Conservation (phyloP, 2,329 filamentous ascomycete species). For the Trichoderma sp. region DNA sequence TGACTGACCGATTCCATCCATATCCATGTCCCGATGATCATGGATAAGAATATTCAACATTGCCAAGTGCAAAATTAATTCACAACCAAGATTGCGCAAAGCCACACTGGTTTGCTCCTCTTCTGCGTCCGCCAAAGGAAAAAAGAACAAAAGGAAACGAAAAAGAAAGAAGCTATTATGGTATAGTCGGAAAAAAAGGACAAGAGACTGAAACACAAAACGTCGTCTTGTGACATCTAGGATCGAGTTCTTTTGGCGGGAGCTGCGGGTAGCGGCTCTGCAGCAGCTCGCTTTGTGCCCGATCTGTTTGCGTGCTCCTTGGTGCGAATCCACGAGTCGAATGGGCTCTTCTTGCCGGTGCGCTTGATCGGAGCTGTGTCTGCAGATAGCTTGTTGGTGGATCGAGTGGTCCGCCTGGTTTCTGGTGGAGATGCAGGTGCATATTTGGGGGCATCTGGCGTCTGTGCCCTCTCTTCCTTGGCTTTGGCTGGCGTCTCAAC, state of each 20-base stretch:
- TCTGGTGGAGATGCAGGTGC: slow-evolving; percentile 62
- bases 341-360: slow-evolving; percentile 51
- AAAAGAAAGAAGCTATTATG: slow-evolving; percentile 17
- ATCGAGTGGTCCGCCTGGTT: slow-evolving; percentile 59
- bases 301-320: slow-evolving; percentile 54
- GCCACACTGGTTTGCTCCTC: slow-evolving; percentile 4
- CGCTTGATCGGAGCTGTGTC: slow-evolving; percentile 43
- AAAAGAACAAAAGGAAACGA: neutral
- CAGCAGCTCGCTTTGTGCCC: slow-evolving; percentile 41
- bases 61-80: slow-evolving; percentile 10
- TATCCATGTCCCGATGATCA: slow-evolving; percentile 13
- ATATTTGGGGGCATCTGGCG: slow-evolving; percentile 56
- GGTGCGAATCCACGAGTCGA: slow-evolving; percentile 66
- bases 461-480: slow-evolving; percentile 34
- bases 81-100: slow-evolving; percentile 5
- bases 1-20: slow-evolving; percentile 17
- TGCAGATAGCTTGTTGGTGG: slow-evolving; percentile 48
- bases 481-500: slow-evolving; percentile 42
- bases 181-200: slow-evolving; percentile 9
- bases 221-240: slow-evolving; percentile 23
- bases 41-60: slow-evolving; percentile 21
- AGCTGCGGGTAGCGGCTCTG: slow-evolving; percentile 31
- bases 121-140: neutral
- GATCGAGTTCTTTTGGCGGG: slow-evolving; percentile 39
- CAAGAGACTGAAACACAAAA: neutral